Evolutionary conservation across 352 stramenopile genomes (phyloP), one percentile per base, ranked within the genome.

Genomic region (Phytophthora meadii): DNA sequence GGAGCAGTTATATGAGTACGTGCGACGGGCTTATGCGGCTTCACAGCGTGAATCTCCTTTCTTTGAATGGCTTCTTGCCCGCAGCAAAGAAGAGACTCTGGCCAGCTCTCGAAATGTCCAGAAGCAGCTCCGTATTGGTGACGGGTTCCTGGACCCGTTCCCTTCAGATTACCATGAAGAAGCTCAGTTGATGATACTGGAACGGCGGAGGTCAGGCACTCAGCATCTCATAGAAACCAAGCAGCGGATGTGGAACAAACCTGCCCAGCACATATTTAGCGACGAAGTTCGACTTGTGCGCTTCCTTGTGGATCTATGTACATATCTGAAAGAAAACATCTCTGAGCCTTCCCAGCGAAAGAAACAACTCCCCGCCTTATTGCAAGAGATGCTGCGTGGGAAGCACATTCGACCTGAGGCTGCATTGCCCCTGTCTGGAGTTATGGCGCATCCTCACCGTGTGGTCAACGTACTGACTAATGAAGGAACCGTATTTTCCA

Each of bases 401-500:
- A 74, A 82, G 12, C 59, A 77, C 39, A 84, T 90, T 54, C 72
- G 75, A 10, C 72, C 79, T 2, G 77, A 88, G 32, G 70, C 81
- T 30, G 76, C 74, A n/a, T 62, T 90, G n/a, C 81, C 79, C 1
- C 55, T 90, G 4, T 62, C 70, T 12, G 60, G 57, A 2, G 46
- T 71, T 4, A 65, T 75, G 7, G 55, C 64, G 34, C 44, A 37
- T 2, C 48, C 74, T 10, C 75, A 84, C 39, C 76, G 73, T 11
- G 73, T 88, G 5, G 74, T 87, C 17, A 84, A 88, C 46, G 74
- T 88, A 14, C 52, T 88, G 15, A 74, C 61, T 3, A 53, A 81
- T 30, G 83, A 93, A 76, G 82, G 81, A 17, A 88, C 82, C 5
- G 83, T 92, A 14, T 92, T 92, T 45, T 89, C 79, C 5, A 92